Evolutionary conservation across 2,329 filamentous ascomycete species (phyloP).

Genomic region (Myriosclerotinia scirpicola): DNA sequence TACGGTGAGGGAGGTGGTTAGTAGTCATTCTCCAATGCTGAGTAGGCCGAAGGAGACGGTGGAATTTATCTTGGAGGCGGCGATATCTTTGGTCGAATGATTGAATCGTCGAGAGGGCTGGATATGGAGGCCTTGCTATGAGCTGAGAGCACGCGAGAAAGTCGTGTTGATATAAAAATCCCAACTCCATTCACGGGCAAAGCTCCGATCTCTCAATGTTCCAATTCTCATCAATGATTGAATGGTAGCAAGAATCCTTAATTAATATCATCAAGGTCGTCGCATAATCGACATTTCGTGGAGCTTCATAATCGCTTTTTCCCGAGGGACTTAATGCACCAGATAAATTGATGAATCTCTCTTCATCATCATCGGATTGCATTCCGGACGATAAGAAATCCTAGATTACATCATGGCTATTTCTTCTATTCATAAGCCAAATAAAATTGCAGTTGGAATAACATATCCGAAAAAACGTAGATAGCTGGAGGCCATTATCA

Average conservation of each 20-base stretch:
- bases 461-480: neutral
- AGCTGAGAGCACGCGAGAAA: no score
- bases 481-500: no score
- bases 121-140: neutral
- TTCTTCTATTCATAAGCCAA: neutral
- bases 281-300: neutral
- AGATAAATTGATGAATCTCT: neutral
- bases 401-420: no score
- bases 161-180: neutral
- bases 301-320: neutral
- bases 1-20: constrained; percentile 43
- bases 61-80: constrained; percentile 43
- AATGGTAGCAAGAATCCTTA: no score
- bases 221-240: neutral
- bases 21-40: constrained; percentile 48
- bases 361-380: neutral
- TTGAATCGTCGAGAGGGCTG: neutral
- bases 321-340: no score
- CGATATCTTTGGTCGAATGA: constrained; percentile 35
- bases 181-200: neutral
- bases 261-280: neutral
- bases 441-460: neutral
- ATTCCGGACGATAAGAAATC: neutral
- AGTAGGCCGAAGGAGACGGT: constrained; percentile 44
- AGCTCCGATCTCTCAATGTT: neutral